A percentile compares a stretch with the other conserved stretches of the same genome.
These are phyloP conservation scores for Cyanidiococcus yangmingshanensis DNA, from an alignment of 23 red algal genomes.

Conservation along the genomic window DNA sequence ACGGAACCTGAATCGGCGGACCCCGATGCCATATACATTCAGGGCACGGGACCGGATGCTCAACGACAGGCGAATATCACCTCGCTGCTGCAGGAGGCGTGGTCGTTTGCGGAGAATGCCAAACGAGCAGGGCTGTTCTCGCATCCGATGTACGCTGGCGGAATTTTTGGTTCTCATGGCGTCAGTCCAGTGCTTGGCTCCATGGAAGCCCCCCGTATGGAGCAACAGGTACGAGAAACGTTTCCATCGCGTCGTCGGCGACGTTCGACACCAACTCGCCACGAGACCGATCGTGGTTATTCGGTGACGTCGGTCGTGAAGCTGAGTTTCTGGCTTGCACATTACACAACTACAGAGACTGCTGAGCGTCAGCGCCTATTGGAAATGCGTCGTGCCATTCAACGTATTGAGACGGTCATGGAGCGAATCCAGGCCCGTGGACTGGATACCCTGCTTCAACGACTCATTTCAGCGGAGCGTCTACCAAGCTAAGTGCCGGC, in stretches of 20 bases:
- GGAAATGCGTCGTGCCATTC: neutral
- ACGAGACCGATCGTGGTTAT: neutral
- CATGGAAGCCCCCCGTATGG: neutral
- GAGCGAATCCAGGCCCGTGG: neutral
- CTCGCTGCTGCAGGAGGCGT: neutral
- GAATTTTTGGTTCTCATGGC: neutral
- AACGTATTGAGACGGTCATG: neutral
- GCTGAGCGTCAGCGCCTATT: neutral
- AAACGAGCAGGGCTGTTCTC: neutral
- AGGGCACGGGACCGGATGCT: neutral
- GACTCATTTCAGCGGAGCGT: no score
- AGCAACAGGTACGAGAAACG: neutral
- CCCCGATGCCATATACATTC: neutral
- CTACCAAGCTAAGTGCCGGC: no score
- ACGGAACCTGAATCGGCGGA: conserved; percentile 17
- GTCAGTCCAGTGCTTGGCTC: neutral
- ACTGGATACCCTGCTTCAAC: neutral
- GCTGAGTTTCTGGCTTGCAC: conserved; percentile 10
- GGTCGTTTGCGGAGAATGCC: neutral
- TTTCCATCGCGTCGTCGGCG: neutral
- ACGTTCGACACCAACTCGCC: neutral
- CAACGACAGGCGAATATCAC: neutral
- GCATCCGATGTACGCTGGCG: neutral
- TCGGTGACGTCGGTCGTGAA: neutral
- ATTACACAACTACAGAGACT: neutral